Evolutionary conservation across 2,329 filamentous ascomycete species (phyloP), one percentile per base, ranked within the genome.

Genomic region (Trichophyton schoenleinii): DNA sequence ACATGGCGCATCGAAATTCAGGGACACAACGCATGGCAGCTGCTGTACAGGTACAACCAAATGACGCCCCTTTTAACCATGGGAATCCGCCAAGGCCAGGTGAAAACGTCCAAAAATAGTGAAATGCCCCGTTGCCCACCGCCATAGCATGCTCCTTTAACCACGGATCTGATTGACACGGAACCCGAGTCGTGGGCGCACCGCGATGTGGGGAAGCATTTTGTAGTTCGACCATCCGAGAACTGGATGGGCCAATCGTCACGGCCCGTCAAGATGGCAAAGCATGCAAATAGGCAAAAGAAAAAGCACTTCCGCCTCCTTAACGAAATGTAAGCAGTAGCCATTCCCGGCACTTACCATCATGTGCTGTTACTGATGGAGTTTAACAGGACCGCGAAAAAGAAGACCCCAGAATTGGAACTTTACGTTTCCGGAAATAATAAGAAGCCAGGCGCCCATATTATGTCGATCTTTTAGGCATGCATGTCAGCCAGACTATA

Each of bases 41-140:
- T 36, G 52, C 9, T 38, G 52, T 36, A 55, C 34, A 55, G 15
- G 38, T 36, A 55, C 28, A 55, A 20, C n/a, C n/a, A n/a, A 52
- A 52, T 9, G 46, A 36, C n/a, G 49, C 31, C 52, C 52, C 31
- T 20, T 31, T 55, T 38, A 38, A 38, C 34, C 9, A 11, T 38
- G 34, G 11, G 11, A 34, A 55, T 13, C 3, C 2, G 52, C 28
- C 52, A 34, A 36, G 52, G 49, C 28, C 8, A 11, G 46, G 1
- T 55, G 20, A 36, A n/a, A 55, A 20, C 28, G 20, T 55, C 52
- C 52, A 55, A 55, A 55, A 34, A 55, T 34, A 55, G 52, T 55
- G 52, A 55, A 55, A 55, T 34, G 52, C 52, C 34, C 31, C 15
- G 15, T 55, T 34, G n/a, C 15, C 52, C 15, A 36, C 25, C 52